Evolutionary conservation across 495 filamentous ascomycete genomes (phyloP), one percentile per base, ranked within the genome.

Genomic region (Paragyromitra xinjiangensis): DNA sequence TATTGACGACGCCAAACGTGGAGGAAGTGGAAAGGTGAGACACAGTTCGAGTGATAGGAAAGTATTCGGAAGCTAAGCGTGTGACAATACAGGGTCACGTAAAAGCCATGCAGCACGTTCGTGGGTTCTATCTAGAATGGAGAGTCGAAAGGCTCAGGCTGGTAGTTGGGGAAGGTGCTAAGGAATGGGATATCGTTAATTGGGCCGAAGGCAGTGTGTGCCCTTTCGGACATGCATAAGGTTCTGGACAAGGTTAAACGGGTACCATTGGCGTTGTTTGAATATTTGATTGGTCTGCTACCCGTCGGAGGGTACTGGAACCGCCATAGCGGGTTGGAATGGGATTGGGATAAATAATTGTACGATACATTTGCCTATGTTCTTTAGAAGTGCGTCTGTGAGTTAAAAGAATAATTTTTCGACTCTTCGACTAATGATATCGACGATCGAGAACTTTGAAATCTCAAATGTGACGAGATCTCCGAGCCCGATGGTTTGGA

Each of bases 1-100:
- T 78, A 86, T 87, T 40, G 86, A 90, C 48, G 92, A 94, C 84
- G 92, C 92, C 37, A 86, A 86, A 78, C 86, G 87, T 74, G 93
- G 91, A 70, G 91, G 91, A 34, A 82, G 84, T 14, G 92, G 92
- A 3, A 85, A 85, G 53, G 87, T 78, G 68, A 62, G 59, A 51
- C 16, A 59, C 55, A 11, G 34, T 39, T 3, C 42, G 26, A 40
- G 62, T 40, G 14, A 26, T 19, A 19, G 16, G 45, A 24, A 3
- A 11, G 12, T 11, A 39, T 37, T 37, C 5, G 7, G 19, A 39
- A 63, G 40, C 34, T 71, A 19, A 67, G 22, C 24, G 5, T 63
- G 7, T 44, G n/a, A 11, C n/a, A 44, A 59, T 34, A 22, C 19
- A 82, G 77, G 80, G 69, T 0, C 81, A 82, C 53, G 34, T 9